Conservation (phyloP, 192 early-diverging fungal species). For the Neocallimastix lanati region DNA sequence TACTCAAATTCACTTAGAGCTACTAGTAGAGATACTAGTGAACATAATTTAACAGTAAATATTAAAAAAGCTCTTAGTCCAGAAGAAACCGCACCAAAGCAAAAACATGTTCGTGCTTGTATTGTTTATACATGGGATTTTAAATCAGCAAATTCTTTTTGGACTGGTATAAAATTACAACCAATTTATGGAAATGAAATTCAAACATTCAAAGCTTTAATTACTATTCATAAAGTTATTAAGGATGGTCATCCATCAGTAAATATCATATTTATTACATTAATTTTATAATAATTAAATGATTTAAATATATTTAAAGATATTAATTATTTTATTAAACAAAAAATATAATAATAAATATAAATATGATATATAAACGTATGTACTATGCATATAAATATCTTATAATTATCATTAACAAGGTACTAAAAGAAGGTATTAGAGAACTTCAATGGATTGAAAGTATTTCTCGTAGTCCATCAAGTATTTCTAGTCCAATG, state of each 20-base stretch:
- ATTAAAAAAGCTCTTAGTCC: slow-evolving; percentile 77
- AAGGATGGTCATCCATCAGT: slow-evolving; percentile 73
- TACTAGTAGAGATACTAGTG: slow-evolving; percentile 51
- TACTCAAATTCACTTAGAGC: slow-evolving; percentile 20
- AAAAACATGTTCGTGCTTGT: slow-evolving; percentile 79
- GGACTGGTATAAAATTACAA: slow-evolving; percentile 65
- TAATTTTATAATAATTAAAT: no score
- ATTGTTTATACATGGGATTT: slow-evolving; percentile 92
- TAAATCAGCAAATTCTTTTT: slow-evolving; percentile 67
- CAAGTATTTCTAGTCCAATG: not conserved
- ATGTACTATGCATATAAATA: no score
- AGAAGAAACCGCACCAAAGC: slow-evolving; percentile 89
- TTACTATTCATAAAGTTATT: slow-evolving; percentile 87
- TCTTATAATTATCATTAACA: no score
- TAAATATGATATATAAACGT: no score
- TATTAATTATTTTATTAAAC: no score
- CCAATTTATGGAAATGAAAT: slow-evolving; percentile 84
- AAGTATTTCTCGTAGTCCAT: slow-evolving; percentile 15
- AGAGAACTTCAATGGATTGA: slow-evolving; percentile 72
- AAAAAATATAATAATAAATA: no score
- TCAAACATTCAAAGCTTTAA: slow-evolving; percentile 89
- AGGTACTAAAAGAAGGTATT: slow-evolving; percentile 70
- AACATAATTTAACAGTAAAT: slow-evolving; percentile 64
- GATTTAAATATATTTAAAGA: no score
- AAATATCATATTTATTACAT: slow-evolving; percentile 5